Evolutionary conservation across 139 green algal genomes (phyloP), one percentile per base, ranked within the genome.

Genomic region (Auxenochlorella protothecoides): DNA sequence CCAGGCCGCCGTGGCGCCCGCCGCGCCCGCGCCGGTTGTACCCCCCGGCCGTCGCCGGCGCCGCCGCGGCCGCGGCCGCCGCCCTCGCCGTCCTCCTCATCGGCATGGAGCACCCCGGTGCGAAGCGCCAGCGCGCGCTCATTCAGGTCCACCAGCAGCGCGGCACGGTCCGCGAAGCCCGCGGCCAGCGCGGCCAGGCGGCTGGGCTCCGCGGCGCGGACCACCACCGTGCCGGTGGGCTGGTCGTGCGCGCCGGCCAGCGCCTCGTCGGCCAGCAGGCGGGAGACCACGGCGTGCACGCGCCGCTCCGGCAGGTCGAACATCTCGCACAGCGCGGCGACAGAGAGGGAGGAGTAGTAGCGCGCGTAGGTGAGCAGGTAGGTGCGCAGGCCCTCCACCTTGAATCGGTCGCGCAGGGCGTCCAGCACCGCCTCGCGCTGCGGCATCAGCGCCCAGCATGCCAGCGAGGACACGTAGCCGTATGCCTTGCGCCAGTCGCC

Each of bases 191-290:
- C 72, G 79, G 97, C 92, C 78, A 98, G 81, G 57, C 81, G 75
- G 5, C 75, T 89, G 9, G 90, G 84, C 70, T 96, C 84, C 7
- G 90, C 68, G 53, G 85, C 86, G 68, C 94, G 87, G 85, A 99
- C 94, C 44, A 97, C 89, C 60, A 99, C 89, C 63, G 89, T 96
- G 70, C 79, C 80, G 0, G 93, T 97, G 16, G 92, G 92, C 81
- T 97, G 90, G 84, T 99, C 94, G 86, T 90, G 96, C 68, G 74
- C 89, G 55, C 88, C 95, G 0, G 84, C 81, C 72, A 99, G 86
- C 75, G 93, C 85, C 69, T 97, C 92, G 5, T 85, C 79, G 59
- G 95, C 93, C 77, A 98, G 96, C 86, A 98, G 91, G 67, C 87
- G 87, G 80, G 76, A 88, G 15, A 93, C 88, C 15, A 96, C 84